These are phyloP conservation scores for Omphalotus guepiniiformis DNA, from an alignment of 768 basidiomycete species.

Conservation along the genomic window DNA sequence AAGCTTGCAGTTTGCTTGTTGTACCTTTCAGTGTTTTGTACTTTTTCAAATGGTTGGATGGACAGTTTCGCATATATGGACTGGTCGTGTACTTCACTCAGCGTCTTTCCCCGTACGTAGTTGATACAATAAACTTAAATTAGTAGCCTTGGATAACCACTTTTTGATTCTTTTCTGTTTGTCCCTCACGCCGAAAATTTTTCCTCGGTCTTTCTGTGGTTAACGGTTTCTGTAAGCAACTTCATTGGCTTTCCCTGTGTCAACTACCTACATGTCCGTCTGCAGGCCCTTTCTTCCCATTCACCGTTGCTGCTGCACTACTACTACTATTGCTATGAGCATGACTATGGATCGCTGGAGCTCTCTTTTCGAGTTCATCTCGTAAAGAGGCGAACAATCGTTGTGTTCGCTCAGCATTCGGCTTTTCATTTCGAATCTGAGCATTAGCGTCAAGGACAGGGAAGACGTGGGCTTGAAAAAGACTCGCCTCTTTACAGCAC, in stretches of 20 bases:
- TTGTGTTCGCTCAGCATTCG: slow-evolving; percentile 80
- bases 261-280: slow-evolving; percentile 35
- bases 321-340: slow-evolving; percentile 9
- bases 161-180: slow-evolving; percentile 3
- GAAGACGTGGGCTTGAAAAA: slow-evolving; percentile 3
- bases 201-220: slow-evolving; percentile 8
- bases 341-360: slow-evolving; percentile 29
- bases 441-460: slow-evolving; percentile 12
- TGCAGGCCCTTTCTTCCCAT: slow-evolving; percentile 9
- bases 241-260: slow-evolving; percentile 15
- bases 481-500: slow-evolving; percentile 81
- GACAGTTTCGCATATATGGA: not conserved
- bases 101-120: not conserved
- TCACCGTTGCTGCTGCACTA: slow-evolving; percentile 6
- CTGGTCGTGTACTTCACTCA: not conserved
- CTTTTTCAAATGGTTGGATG: not conserved
- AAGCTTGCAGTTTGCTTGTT: slow-evolving; percentile 7
- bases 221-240: not conserved
- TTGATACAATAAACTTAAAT: not conserved
- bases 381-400: slow-evolving; percentile 75
- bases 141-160: slow-evolving; percentile 3
- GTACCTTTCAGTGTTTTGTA: slow-evolving; percentile 3
- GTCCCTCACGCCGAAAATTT: slow-evolving; percentile 1
- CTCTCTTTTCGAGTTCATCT: slow-evolving; percentile 78
- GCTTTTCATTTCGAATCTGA: slow-evolving; percentile 37